A percentile compares a stretch with the other conserved stretches of the same genome.
These are phyloP conservation scores for Colletotrichum sp. DNA, from an alignment of 2,329 filamentous ascomycete genomes.

Conservation along the genomic window DNA sequence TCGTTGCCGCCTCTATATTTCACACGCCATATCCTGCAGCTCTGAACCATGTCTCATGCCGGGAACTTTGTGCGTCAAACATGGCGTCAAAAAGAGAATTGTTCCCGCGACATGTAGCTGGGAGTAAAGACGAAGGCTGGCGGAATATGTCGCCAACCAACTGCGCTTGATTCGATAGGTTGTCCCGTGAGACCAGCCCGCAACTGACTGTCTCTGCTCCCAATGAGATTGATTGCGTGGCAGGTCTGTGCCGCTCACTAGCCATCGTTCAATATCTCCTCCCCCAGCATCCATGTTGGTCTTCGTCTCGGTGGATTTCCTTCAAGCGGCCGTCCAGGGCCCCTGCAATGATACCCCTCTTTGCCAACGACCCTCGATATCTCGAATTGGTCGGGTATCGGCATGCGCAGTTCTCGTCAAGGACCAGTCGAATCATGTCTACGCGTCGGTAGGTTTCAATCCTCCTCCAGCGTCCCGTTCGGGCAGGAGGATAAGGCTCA, in stretches of 20 bases:
- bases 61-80: neutral
- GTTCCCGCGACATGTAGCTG: neutral
- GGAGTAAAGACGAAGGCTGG: neutral
- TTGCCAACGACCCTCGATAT: neutral
- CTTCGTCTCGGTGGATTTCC: neutral
- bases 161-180: neutral
- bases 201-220: neutral
- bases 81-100: neutral
- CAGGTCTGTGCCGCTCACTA: neutral
- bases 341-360: neutral
- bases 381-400: neutral
- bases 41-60: neutral
- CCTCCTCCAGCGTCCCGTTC: neutral
- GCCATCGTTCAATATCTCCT: neutral
- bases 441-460: neutral
- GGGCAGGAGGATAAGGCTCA: slow-evolving; percentile 14
- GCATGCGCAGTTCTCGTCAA: slow-evolving; percentile 2
- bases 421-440: slow-evolving; percentile 6
- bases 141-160: neutral
- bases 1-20: neutral
- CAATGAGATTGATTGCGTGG: neutral
- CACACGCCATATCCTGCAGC: neutral
- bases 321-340: slow-evolving; percentile 1
- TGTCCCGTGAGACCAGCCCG: neutral
- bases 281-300: neutral